These are phyloP conservation scores for Blakeslea trispora DNA, from an alignment of 371 early-diverging fungal species.

Conservation along the genomic window DNA sequence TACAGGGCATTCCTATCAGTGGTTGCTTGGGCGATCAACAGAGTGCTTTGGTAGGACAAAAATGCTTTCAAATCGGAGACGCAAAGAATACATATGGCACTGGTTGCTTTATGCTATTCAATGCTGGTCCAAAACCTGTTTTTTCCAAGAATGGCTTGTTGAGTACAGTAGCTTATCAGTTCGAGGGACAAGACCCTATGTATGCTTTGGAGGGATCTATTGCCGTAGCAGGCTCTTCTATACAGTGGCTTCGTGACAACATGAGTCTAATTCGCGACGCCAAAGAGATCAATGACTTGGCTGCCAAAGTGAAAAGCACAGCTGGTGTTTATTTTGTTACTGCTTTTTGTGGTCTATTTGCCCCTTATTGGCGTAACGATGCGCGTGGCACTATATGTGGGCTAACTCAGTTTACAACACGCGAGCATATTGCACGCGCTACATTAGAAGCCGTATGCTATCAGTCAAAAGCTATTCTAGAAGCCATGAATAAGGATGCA, in stretches of 20 bases:
- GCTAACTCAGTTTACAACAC: constrained; percentile 84
- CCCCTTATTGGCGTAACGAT: constrained; percentile 94
- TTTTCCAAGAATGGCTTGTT: constrained; percentile 84
- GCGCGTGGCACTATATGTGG: constrained; percentile 91
- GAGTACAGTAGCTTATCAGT: constrained; percentile 91
- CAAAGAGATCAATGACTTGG: constrained; percentile 65
- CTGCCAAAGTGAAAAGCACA: constrained; percentile 65
- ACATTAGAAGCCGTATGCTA: constrained; percentile 91
- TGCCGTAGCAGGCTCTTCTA: constrained; percentile 91
- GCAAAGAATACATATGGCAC: constrained; percentile 97
- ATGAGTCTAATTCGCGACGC: constrained; percentile 75
- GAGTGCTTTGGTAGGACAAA: constrained; percentile 94
- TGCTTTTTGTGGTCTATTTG: constrained; percentile 92
- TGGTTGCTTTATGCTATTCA: constrained; percentile 95
- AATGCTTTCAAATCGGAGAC: constrained; percentile 69
- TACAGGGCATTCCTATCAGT: constrained; percentile 71
- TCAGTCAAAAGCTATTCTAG: constrained; percentile 87
- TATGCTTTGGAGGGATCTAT: constrained; percentile 97
- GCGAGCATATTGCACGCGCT: constrained; percentile 86
- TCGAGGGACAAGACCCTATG: constrained; percentile 69
- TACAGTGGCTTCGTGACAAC: constrained; percentile 92
- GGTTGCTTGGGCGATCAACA: constrained; percentile 97
- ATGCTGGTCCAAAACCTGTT: constrained; percentile 81
- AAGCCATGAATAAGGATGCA: constrained; percentile 88
- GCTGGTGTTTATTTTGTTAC: constrained; percentile 97